These are phyloP conservation scores for Heliamphora exappendiculata DNA, from an alignment of 148 eudicot species.

Conservation along the genomic window DNA sequence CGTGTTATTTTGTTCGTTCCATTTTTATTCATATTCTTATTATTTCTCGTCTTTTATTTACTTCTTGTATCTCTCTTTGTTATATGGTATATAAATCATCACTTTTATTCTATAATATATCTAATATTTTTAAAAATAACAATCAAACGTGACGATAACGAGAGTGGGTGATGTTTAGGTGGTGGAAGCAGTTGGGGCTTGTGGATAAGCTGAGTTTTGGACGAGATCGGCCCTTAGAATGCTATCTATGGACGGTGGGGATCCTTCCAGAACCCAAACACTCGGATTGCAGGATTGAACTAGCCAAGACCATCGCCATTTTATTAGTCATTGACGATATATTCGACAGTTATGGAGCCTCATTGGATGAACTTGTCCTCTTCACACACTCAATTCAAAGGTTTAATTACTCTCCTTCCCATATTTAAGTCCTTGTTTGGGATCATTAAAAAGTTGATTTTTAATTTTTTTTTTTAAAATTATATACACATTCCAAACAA, in stretches of 20 bases:
- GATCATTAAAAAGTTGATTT: too few relatives aligned
- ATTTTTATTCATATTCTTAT: too few relatives aligned
- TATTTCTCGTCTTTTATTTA: too few relatives aligned
- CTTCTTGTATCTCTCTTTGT: too few relatives aligned
- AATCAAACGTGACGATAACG: too few relatives aligned
- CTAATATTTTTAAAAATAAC: too few relatives aligned
- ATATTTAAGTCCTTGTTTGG: neutral
- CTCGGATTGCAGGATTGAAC: slow-evolving; percentile 28
- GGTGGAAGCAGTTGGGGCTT: slow-evolving; percentile 42
- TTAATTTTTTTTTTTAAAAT: neutral
- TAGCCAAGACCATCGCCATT: slow-evolving; percentile 43
- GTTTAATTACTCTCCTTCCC: slow-evolving; percentile 3
- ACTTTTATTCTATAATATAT: too few relatives aligned
- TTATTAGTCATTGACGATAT: slow-evolving; percentile 47
- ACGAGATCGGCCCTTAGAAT: slow-evolving; percentile 38
- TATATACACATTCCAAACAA: too few relatives aligned
- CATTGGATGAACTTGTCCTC: slow-evolving; percentile 36
- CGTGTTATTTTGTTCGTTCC: too few relatives aligned
- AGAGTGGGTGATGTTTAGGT: slow-evolving; percentile 22
- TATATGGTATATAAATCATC: too few relatives aligned
- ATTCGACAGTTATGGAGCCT: slow-evolving; percentile 42
- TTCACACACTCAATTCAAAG: slow-evolving; percentile 45
- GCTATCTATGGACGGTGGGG: slow-evolving; percentile 51
- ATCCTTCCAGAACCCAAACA: slow-evolving; percentile 31
- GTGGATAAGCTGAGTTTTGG: slow-evolving; percentile 33